These are phyloP conservation scores for Erodium moschatum DNA, from an alignment of 441 rosid species.

Conservation along the genomic window DNA sequence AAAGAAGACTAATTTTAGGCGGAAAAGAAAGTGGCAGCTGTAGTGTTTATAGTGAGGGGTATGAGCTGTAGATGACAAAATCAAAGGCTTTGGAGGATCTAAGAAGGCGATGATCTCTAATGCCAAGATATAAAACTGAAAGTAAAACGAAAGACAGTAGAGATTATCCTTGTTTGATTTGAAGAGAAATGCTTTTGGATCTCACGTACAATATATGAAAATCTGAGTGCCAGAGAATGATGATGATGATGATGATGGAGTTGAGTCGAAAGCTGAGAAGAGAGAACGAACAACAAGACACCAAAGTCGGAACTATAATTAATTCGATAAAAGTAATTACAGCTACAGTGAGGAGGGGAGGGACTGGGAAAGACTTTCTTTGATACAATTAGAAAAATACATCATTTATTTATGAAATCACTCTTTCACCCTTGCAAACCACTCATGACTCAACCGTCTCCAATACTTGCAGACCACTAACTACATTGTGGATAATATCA, in stretches of 20 bases:
- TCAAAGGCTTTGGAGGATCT: constrained; percentile 3
- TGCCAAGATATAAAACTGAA: background rate
- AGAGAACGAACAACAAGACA: constrained; percentile 7
- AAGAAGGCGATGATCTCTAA: constrained; percentile 6
- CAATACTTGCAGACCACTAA: no score
- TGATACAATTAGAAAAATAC: no score
- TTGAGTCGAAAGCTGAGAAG: background rate
- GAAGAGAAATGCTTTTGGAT: constrained; percentile 5
- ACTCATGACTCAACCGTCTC: no score
- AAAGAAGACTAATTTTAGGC: background rate
- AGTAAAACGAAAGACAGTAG: background rate
- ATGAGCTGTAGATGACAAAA: background rate
- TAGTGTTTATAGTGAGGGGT: background rate
- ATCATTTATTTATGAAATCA: no score
- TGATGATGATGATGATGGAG: background rate
- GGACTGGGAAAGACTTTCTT: background rate
- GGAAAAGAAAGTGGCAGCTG: constrained; percentile 3
- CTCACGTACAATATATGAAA: background rate
- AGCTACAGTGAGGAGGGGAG: background rate
- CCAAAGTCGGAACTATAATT: background rate
- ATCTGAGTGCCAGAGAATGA: background rate
- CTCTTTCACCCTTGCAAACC: no score
- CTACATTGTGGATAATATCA: no score
- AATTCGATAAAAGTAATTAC: background rate
- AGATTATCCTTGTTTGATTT: background rate